These are phyloP conservation scores for Zygnema cylindricum DNA, from an alignment of 139 green algal species.

Conservation along the genomic window DNA sequence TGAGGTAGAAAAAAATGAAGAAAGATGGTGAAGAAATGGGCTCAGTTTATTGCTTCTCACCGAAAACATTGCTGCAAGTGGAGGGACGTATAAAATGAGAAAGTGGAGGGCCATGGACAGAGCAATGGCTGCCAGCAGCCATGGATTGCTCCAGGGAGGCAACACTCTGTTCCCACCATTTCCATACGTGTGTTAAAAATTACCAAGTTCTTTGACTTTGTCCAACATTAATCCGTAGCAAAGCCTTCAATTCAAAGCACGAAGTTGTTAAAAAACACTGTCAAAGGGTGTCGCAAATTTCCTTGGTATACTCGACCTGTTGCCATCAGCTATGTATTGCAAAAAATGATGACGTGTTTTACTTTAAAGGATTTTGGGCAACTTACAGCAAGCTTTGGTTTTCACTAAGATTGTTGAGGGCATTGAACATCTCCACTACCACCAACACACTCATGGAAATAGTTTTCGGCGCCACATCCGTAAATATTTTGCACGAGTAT, in stretches of 20 bases:
- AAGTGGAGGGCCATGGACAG: conserved; percentile 89
- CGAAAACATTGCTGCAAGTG: conserved; percentile 81
- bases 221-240: too few species aligned
- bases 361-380: too few species aligned
- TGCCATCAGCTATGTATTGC: too few species aligned
- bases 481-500: conserved; percentile 79
- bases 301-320: too few species aligned
- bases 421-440: conserved; percentile 71
- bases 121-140: conserved; percentile 88
- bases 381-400: conserved; percentile 65
- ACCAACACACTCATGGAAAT: conserved; percentile 83
- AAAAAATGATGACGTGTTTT: too few species aligned
- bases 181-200: too few species aligned
- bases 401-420: conserved; percentile 66
- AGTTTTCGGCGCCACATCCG: conserved; percentile 73
- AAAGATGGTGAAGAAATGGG: too few species aligned
- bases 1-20: neutral
- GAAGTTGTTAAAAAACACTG: too few species aligned
- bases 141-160: conserved; percentile 93
- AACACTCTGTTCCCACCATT: conserved; percentile 68
- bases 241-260: too few species aligned
- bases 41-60: too few species aligned
- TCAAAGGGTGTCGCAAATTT: too few species aligned
- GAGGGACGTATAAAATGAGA: conserved; percentile 86
- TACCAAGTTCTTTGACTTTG: too few species aligned